Evolutionary conservation across 2,329 filamentous ascomycete genomes (phyloP).

Genomic region (Penicillium frequentans): DNA sequence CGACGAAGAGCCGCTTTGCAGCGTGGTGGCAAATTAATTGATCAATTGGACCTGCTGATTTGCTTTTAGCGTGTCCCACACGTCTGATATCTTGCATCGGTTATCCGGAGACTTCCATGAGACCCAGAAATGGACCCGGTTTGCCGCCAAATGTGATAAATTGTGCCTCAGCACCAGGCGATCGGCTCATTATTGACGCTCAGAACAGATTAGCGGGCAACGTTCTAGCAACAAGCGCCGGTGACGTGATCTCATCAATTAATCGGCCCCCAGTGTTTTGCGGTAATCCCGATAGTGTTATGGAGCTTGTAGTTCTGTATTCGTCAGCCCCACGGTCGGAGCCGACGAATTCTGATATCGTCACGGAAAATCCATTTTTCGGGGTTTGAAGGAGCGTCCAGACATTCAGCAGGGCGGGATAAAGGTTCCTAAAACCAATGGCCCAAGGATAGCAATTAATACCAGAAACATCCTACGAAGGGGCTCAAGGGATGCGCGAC

Average conservation of each 20-base stretch:
- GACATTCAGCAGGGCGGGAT: neutral
- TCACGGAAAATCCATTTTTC: neutral
- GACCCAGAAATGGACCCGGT: neutral
- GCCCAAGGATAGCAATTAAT: constrained; percentile 3
- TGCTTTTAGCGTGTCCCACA: neutral
- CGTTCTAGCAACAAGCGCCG: neutral
- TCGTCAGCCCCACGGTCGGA: neutral
- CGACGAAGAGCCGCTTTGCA: constrained; percentile 12
- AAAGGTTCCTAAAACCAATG: neutral
- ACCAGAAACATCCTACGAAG: constrained; percentile 2
- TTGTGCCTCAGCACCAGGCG: neutral
- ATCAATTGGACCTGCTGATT: neutral
- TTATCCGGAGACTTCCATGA: neutral
- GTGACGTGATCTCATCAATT: neutral
- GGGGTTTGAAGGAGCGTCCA: neutral
- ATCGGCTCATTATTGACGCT: neutral
- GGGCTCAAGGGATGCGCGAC: constrained; percentile 27
- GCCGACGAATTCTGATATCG: neutral
- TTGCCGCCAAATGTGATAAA: neutral
- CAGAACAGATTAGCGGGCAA: neutral
- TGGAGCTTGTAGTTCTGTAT: neutral
- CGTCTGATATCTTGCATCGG: constrained; percentile 1
- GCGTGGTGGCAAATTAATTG: constrained; percentile 11
- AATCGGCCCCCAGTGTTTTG: neutral
- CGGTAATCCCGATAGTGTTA: too few species aligned